Conservation (phyloP, 768 basidiomycete genomes). For the Boletus eberwhitei region DNA sequence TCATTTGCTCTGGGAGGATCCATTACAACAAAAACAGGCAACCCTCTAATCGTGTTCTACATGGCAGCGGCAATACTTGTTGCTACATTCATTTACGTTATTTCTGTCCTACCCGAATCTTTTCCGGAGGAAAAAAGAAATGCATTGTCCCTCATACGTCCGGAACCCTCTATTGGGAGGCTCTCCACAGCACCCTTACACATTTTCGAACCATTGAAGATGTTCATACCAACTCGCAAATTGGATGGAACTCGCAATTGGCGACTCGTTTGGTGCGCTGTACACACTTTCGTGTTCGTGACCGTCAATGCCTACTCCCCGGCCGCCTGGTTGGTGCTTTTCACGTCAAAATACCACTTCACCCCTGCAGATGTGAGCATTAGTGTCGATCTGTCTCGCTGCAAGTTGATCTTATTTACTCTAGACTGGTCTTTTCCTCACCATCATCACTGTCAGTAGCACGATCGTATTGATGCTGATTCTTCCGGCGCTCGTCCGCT, state of each 20-base stretch:
- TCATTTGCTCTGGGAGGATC: conserved; percentile 31
- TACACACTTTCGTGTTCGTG: conserved; percentile 24
- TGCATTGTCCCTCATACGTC: conserved; percentile 7
- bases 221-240: conserved; percentile 18
- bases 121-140: conserved; percentile 25
- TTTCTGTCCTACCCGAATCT: conserved; percentile 30
- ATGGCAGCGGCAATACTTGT: conserved; percentile 13
- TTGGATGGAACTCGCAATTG: conserved; percentile 23
- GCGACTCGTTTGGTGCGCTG: conserved; percentile 30
- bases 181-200: background rate
- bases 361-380: conserved; percentile 25
- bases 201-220: conserved; percentile 25
- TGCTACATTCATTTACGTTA: conserved; percentile 19
- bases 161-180: background rate
- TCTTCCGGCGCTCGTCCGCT: conserved; percentile 22
- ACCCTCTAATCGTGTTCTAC: conserved; percentile 24
- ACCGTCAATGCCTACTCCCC: conserved; percentile 13
- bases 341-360: conserved; percentile 26
- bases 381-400: background rate
- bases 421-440: conserved; percentile 30
- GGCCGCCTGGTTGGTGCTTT: conserved; percentile 21
- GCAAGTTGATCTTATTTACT: background rate
- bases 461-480: conserved; percentile 17
- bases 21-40: conserved; percentile 25
- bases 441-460: conserved; percentile 12